A percentile compares a stretch with the other conserved stretches of the same genome.
Conservation (phyloP, 2,329 filamentous ascomycete species). For the Periconia sp. region DNA sequence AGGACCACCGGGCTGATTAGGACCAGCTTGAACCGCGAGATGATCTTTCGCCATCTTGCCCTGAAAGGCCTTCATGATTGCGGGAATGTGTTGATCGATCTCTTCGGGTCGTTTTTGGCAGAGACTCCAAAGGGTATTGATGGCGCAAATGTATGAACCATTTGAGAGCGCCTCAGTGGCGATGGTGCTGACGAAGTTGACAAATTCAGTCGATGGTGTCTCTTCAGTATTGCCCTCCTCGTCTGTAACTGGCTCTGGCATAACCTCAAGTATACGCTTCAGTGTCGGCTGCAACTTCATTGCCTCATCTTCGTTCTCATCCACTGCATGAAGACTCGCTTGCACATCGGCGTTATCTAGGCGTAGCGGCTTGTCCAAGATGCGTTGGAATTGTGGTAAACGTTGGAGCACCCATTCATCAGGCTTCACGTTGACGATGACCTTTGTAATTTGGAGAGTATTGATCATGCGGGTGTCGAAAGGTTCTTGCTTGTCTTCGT, state of each 20-base stretch:
- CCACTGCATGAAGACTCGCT: conserved; percentile 79
- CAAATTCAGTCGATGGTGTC: conserved; percentile 79
- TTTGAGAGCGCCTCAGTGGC: conserved; percentile 85
- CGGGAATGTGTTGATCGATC: conserved; percentile 84
- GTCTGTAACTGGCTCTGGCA: conserved; percentile 79
- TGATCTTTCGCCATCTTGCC: conserved; percentile 92
- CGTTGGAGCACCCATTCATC: conserved; percentile 89
- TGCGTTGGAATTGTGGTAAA: conserved; percentile 76
- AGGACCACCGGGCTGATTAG: conserved; percentile 30
- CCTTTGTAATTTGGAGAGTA: conserved; percentile 85
- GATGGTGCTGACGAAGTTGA: conserved; percentile 79
- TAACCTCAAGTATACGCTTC: conserved; percentile 80
- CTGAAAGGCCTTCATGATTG: conserved; percentile 91
- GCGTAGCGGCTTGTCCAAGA: conserved; percentile 85
- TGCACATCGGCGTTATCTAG: conserved; percentile 91
- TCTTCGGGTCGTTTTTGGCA: conserved; percentile 81
- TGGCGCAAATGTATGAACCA: conserved; percentile 79
- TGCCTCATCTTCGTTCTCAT: conserved; percentile 68
- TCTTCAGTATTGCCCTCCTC: conserved; percentile 80
- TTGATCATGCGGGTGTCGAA: conserved; percentile 89
- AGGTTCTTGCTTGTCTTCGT: conserved; percentile 61
- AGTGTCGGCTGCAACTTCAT: conserved; percentile 69
- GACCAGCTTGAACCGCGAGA: conserved; percentile 64
- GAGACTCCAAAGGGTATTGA: conserved; percentile 92
- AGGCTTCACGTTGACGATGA: conserved; percentile 83